These are phyloP conservation scores for Poa pratensis DNA, from an alignment of 176 grass and related monocot genomes.

Conservation along the genomic window DNA sequence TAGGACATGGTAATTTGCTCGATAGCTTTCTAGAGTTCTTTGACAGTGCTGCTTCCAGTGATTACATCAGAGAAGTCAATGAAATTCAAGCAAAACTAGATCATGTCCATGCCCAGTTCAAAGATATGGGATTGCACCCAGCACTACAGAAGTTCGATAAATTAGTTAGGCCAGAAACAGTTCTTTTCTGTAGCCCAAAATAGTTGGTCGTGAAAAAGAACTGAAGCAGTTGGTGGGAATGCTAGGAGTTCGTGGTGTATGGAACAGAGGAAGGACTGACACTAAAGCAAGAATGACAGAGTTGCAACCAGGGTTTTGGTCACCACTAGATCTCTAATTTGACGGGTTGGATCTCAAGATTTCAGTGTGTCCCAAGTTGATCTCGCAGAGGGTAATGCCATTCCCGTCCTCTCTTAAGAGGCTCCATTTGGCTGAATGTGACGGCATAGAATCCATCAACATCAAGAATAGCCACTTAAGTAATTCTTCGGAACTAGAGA, in stretches of 20 bases:
- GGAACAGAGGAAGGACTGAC: not conserved
- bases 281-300: not conserved
- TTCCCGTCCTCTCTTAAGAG: too few species aligned
- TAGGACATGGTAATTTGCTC: not conserved
- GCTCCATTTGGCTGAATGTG: too few species aligned
- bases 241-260: not conserved
- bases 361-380: too few species aligned
- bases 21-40: not conserved
- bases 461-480: too few species aligned
- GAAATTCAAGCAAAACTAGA: not conserved
- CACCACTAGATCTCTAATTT: not conserved
- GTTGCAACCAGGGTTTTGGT: constrained; percentile 18
- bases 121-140: not conserved
- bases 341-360: too few species aligned
- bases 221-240: not conserved
- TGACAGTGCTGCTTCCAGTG: not conserved
- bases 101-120: not conserved
- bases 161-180: not conserved
- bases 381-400: too few species aligned
- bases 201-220: not conserved
- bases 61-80: not conserved
- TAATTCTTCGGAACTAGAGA: too few species aligned
- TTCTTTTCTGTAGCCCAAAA: not conserved
- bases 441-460: too few species aligned
- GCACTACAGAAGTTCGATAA: not conserved